A percentile compares a stretch with the other conserved stretches of the same genome.
phyloP scores from a whole-genome alignment of 257 asterid genomes.

The Nicotiana obtusifolia region DNA sequence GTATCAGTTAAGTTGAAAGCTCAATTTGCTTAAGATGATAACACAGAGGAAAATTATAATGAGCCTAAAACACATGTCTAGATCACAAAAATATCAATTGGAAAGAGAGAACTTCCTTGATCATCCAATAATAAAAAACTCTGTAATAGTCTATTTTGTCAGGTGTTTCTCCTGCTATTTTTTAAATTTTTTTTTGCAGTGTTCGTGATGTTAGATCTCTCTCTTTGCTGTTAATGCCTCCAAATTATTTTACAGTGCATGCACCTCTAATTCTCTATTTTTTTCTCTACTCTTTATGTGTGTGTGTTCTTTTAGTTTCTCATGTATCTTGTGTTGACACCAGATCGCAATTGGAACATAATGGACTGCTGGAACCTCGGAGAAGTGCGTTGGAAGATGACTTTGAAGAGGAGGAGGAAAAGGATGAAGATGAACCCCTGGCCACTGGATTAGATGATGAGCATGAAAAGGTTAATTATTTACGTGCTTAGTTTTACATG shows the following conservation, averaged over 20 bases:
- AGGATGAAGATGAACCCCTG: slow-evolving; percentile 77
- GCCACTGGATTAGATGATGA: slow-evolving; percentile 51
- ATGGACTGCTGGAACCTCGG: slow-evolving; percentile 74
- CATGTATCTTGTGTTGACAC: slow-evolving; percentile 12
- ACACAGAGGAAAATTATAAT: background rate
- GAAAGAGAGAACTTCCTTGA: background rate
- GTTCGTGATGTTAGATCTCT: background rate
- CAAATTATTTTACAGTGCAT: background rate
- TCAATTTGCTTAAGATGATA: background rate
- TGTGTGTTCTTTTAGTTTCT: background rate
- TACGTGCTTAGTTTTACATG: background rate
- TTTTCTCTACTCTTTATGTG: background rate
- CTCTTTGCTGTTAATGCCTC: background rate
- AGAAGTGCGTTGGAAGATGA: slow-evolving; percentile 98
- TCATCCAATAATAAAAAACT: background rate
- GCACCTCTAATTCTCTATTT: background rate
- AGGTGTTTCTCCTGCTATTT: background rate
- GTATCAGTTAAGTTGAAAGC: background rate
- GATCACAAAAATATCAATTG: background rate
- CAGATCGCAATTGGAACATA: slow-evolving; percentile 76
- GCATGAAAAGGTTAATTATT: slow-evolving; percentile 54
- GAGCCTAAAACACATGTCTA: background rate
- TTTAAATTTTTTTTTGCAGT: background rate
- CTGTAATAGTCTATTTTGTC: background rate
- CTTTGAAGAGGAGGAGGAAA: slow-evolving; percentile 97